Evolutionary conservation across 2,329 filamentous ascomycete species (phyloP), one percentile per base, ranked within the genome.

Genomic region (Sphaerulina musiva): DNA sequence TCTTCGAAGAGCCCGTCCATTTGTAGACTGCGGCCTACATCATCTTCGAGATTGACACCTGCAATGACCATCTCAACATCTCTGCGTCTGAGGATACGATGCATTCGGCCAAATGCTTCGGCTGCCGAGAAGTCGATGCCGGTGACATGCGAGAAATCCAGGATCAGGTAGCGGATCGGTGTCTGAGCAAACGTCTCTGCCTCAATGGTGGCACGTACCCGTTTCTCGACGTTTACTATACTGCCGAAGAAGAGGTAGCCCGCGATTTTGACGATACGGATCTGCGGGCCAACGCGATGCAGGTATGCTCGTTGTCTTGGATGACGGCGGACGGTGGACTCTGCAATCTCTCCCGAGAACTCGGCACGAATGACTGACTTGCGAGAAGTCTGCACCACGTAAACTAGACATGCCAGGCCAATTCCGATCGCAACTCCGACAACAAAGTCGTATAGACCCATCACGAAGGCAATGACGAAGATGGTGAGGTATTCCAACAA

Each of bases 241-340:
- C 91, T 97, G 12, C 93, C 93, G 63, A 98, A 98, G 76, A 98
- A 98, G n/a, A 98, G 80, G 66, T 92, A 97, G 0, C 93, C 92
- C 0, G 87, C 86, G 12, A 98, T 79, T 70, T 97, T 97, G 65
- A 95, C 86, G 47, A 97, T 84, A 55, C 88, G 86, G 34, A 95
- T 93, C 68, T 98, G 93, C 32, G 82, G 80, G 2, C 92, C 91
- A 12, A 93, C 91, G 60, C 92, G 81, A 57, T 85, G 84, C 3
- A 98, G 76, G 66, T 93, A 98, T 55, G 87, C 83, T 56, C 91
- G 85, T 64, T 98, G 93, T 3, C 90, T 84, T 0, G 89, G 88
- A 62, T 95, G 95, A 51, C 93, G 84, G 50, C 93, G 82, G 29
- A 98, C 93, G 0, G 93, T 96, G 1, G 93, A 97, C 34, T 89